These are phyloP conservation scores for Multifurca ochricompacta DNA, from an alignment of 768 basidiomycete genomes.

Conservation along the genomic window DNA sequence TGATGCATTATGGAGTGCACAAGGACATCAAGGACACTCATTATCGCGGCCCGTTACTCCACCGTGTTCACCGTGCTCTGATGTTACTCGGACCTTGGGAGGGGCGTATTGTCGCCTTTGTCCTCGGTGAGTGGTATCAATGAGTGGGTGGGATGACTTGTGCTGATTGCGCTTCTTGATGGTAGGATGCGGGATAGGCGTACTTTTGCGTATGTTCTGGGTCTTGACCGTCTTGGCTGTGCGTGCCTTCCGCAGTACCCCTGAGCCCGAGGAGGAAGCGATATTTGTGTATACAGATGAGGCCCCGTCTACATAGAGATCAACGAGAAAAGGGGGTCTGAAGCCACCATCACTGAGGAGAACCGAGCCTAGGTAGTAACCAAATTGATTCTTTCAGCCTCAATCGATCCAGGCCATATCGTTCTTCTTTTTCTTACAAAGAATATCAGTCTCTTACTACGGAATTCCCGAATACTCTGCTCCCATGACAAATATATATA, in stretches of 20 bases:
- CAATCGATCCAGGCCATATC: neutral
- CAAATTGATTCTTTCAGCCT: neutral
- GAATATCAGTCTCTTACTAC: neutral
- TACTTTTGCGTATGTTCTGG: conserved; percentile 74
- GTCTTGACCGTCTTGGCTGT: conserved; percentile 56
- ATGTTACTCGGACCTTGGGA: conserved; percentile 75
- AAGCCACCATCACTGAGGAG: neutral
- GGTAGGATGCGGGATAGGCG: conserved; percentile 76
- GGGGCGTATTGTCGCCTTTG: conserved; percentile 74
- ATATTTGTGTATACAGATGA: conserved; percentile 14
- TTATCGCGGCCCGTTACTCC: conserved; percentile 19
- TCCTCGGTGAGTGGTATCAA: conserved; percentile 48
- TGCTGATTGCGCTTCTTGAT: neutral
- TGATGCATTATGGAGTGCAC: conserved; percentile 7
- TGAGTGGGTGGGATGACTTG: neutral
- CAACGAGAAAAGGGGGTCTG: conserved; percentile 5
- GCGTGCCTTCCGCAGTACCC: conserved; percentile 41
- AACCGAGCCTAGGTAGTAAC: neutral
- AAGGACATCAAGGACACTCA: conserved; percentile 26
- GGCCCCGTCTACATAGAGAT: neutral
- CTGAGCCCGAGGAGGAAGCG: conserved; percentile 29
- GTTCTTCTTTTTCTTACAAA: neutral
- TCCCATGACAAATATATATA: neutral
- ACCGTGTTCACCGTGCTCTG: conserved; percentile 56
- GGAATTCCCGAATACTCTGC: neutral